Evolutionary conservation across 1,284 basidiomycete species (phyloP).

Genomic region (Malassezia caprae): DNA sequence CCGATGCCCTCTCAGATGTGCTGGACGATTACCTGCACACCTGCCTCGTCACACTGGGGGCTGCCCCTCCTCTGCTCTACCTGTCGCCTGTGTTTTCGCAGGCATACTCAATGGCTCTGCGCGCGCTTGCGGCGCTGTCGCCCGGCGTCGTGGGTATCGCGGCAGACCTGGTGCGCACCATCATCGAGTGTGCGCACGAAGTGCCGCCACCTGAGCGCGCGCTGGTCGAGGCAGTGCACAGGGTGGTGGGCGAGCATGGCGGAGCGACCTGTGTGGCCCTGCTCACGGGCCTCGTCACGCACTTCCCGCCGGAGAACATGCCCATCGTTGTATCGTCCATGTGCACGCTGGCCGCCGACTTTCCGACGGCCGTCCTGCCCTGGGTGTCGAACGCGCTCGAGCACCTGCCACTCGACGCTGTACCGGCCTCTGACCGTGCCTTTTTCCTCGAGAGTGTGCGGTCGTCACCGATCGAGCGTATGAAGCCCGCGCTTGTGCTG

Average conservation of each 20-base stretch:
- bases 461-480: conserved; percentile 18
- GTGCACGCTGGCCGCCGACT: conserved; percentile 59
- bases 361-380: conserved; percentile 59
- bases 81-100: conserved; percentile 52
- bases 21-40: conserved; percentile 89
- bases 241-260: conserved; percentile 64
- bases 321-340: conserved; percentile 68
- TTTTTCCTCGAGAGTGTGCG: conserved; percentile 1
- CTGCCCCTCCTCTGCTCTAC: conserved; percentile 61
- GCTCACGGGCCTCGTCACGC: conserved; percentile 63
- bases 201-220: conserved; percentile 15
- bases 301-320: conserved; percentile 77
- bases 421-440: conserved; percentile 4
- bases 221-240: conserved; percentile 55
- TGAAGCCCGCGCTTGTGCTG: conserved; percentile 26
- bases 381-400: conserved; percentile 68
- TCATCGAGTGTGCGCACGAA: conserved; percentile 56
- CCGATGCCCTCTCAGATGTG: conserved; percentile 51
- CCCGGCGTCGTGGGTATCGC: conserved; percentile 69
- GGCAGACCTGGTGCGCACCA: conserved; percentile 66
- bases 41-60: conserved; percentile 61
- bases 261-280: conserved; percentile 62
- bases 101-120: conserved; percentile 30
- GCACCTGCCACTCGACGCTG: conserved; percentile 56
- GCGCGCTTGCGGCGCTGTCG: conserved; percentile 29